Evolutionary conservation across 2,329 filamentous ascomycete species (phyloP).

Genomic region (Claviceps spartinae): DNA sequence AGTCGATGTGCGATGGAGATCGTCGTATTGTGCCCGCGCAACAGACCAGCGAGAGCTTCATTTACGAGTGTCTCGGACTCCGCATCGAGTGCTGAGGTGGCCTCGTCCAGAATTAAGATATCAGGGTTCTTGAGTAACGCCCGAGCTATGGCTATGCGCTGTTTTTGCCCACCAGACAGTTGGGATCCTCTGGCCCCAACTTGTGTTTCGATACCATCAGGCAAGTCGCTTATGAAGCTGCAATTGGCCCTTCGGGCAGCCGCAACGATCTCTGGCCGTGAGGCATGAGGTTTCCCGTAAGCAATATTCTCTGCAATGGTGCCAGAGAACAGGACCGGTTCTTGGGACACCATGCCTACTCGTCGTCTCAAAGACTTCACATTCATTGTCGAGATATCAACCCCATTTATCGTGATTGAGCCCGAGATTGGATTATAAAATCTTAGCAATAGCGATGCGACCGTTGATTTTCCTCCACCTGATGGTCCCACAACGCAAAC

Average conservation of each 20-base stretch:
- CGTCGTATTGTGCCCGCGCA: conserved; percentile 82
- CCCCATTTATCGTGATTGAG: conserved; percentile 67
- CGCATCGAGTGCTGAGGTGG: conserved; percentile 88
- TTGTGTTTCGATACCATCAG: conserved; percentile 85
- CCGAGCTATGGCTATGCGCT: conserved; percentile 91
- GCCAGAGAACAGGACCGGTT: conserved; percentile 83
- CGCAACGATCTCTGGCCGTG: conserved; percentile 65
- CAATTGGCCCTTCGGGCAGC: conserved; percentile 91
- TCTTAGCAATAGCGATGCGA: conserved; percentile 76
- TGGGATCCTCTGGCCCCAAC: conserved; percentile 88
- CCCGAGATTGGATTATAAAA: conserved; percentile 81
- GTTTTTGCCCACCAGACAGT: conserved; percentile 91
- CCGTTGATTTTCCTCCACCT: conserved; percentile 91
- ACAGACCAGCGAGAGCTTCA: conserved; percentile 65
- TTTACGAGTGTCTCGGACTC: conserved; percentile 97
- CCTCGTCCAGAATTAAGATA: conserved; percentile 92
- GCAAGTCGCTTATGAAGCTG: conserved; percentile 91
- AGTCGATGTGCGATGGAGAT: conserved; percentile 95
- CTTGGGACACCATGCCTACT: conserved; percentile 90
- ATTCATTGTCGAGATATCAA: conserved; percentile 76
- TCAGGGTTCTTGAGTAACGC: conserved; percentile 92
- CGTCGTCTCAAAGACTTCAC: conserved; percentile 82
- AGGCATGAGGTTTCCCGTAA: conserved; percentile 73
- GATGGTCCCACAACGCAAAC: conserved; percentile 94
- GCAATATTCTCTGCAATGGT: conserved; percentile 81